phyloP scores from a whole-genome alignment of 2,329 filamentous ascomycete genomes.

The Hypoxylon sp. region DNA sequence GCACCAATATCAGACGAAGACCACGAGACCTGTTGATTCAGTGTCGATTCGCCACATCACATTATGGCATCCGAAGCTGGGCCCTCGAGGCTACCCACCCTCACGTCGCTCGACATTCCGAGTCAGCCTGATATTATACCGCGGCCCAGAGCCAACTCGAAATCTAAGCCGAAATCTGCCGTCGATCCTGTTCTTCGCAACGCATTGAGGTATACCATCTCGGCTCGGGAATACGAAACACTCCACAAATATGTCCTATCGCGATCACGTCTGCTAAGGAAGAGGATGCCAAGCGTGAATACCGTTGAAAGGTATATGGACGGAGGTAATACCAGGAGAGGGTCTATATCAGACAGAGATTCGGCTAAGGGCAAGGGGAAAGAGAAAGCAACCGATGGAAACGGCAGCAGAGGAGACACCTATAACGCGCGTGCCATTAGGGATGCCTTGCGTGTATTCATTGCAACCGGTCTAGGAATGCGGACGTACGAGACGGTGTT shows the following conservation, averaged over 20 bases:
- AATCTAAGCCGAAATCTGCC: conserved; percentile 50
- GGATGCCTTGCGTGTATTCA: conserved; percentile 79
- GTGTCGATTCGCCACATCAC: neutral
- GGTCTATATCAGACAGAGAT: conserved; percentile 38
- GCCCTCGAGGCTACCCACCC: conserved; percentile 39
- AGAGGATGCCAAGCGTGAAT: conserved; percentile 69
- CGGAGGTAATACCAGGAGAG: conserved; percentile 53
- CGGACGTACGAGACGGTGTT: conserved; percentile 73
- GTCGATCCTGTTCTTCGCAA: conserved; percentile 84
- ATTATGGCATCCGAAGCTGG: conserved; percentile 48
- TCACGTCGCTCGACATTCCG: conserved; percentile 48
- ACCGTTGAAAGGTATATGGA: conserved; percentile 70
- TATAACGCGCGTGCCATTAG: conserved; percentile 80
- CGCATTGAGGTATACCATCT: conserved; percentile 88
- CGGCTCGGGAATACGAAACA: conserved; percentile 85
- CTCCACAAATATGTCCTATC: conserved; percentile 88
- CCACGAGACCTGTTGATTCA: neutral
- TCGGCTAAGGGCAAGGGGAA: conserved; percentile 55
- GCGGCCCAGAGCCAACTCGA: conserved; percentile 45
- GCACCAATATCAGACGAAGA: conserved; percentile 23
- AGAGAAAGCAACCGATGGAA: conserved; percentile 45
- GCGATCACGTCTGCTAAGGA: conserved; percentile 72
- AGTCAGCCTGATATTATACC: conserved; percentile 37
- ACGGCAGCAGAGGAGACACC: conserved; percentile 66
- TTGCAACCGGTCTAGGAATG: conserved; percentile 73